Evolutionary conservation across 306 rosid genomes (phyloP), one percentile per base, ranked within the genome.

Genomic region (Leucaena leucocephala): DNA sequence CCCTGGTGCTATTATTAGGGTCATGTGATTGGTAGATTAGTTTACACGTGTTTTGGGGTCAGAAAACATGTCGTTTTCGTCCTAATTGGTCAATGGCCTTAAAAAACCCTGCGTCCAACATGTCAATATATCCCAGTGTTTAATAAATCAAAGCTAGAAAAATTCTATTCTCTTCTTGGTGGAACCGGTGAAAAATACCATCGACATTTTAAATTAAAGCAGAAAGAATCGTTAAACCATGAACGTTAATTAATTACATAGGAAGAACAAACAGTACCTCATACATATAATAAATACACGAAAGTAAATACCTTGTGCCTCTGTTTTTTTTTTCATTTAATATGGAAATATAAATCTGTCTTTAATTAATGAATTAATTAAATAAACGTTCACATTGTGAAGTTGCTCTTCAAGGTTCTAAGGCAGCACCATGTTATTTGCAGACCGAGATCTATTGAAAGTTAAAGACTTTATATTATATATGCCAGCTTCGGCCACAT

Each of bases 401-500:
- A 83, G 84, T 80, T 81, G 38, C 69, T 77, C 74, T 78, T 68
- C 83, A 76, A 36, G 85, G 34, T 58, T 80, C 84, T 68, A 82
- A 81, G 80, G 89, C 69, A 83, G 84, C 22, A 80, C 79, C 91
- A 82, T 75, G 91, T 78, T 83, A 82, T 83, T 13, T 42, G 81
- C 49, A 80, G 81, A 83, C 73, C 8, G 78, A 80, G 85, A 74
- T 77, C 84, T 78, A 74, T 75, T 39, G 35, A 69, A 69, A 46
- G 19, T 63, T 82, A 79, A 74, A 83, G 64, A 65, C 72, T 63
- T 43, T 22, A 63, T 71, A 55, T 49, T n/a, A 49, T 71, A 62
- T 72, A 77, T 72, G 83, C 82, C 91, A 69, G 87, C 87, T 85
- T 77, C 74, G 80, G 79, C 86, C 97, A 92, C 94, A 85, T 92